Percentiles rank a stretch among this genome's conserved stretches.
These are phyloP conservation scores for Aspergillus homomorphus DNA, from an alignment of 495 filamentous ascomycete genomes.

Conservation along the genomic window DNA sequence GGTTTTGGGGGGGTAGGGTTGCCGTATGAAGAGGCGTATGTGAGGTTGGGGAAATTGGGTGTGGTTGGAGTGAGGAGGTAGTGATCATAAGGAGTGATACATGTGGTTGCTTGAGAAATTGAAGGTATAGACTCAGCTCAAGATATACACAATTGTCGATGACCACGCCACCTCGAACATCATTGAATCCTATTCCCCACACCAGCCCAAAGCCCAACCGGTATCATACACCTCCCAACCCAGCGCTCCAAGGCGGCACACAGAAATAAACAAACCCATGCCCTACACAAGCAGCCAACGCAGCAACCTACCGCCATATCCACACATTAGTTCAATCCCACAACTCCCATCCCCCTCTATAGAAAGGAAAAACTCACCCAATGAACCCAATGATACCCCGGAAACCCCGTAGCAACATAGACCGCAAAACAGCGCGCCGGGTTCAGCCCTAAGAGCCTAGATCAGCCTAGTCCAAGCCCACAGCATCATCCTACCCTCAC, in stretches of 20 bases:
- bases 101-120: too few species aligned
- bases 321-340: neutral
- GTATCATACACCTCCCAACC: neutral
- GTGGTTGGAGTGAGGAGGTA: too few species aligned
- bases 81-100: too few species aligned
- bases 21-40: too few species aligned
- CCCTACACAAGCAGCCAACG: conserved; percentile 21
- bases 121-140: too few species aligned
- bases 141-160: too few species aligned
- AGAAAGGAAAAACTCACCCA: conserved; percentile 21
- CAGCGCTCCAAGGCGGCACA: conserved; percentile 24
- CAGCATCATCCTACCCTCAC: neutral
- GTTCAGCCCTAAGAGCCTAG: conserved; percentile 23
- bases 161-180: too few species aligned
- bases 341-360: neutral
- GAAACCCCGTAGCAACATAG: conserved; percentile 28
- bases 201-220: too few species aligned
- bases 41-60: neutral
- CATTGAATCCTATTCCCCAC: too few species aligned
- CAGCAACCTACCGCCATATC: conserved; percentile 19
- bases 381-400: conserved; percentile 35
- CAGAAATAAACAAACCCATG: conserved; percentile 26
- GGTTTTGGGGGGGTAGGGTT: neutral
- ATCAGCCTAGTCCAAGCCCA: neutral
- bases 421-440: conserved; percentile 32